Percentiles rank a stretch among this genome's conserved stretches.
Evolutionary conservation across 2,329 filamentous ascomycete species (phyloP).

Genomic region (Fusarium lateritium): DNA sequence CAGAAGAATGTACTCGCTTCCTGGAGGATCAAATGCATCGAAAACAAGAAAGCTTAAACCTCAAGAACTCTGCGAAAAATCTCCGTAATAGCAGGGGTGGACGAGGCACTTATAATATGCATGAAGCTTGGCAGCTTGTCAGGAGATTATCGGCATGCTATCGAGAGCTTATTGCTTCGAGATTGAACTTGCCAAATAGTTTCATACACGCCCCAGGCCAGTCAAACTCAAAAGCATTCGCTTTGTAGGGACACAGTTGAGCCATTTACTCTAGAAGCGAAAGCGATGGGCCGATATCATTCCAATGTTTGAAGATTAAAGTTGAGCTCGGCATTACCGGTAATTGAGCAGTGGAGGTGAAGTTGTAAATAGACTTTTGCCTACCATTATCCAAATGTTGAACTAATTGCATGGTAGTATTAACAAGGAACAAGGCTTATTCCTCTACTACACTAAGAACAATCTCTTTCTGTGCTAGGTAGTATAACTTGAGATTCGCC

Average conservation of each 20-base stretch:
- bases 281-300: background rate
- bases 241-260: background rate
- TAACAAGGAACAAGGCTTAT: no score
- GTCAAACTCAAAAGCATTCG: no score
- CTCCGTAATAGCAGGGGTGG: background rate
- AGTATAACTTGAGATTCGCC: no score
- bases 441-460: no score
- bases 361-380: background rate
- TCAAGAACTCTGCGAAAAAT: background rate
- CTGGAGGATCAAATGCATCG: background rate
- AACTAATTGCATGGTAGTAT: background rate
- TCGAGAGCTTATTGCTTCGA: background rate
- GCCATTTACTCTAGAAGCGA: background rate
- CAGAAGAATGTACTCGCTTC: background rate
- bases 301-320: background rate
- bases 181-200: no score
- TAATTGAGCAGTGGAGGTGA: background rate
- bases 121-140: background rate
- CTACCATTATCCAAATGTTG: background rate
- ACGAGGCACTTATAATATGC: background rate
- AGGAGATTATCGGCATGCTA: background rate
- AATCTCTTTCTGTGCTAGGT: no score
- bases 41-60: background rate
- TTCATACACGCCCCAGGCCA: no score
- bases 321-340: background rate